Base-by-base conservation (phyloP, 768 basidiomycete genomes). In the Crassisporium funariophilum region DNA sequence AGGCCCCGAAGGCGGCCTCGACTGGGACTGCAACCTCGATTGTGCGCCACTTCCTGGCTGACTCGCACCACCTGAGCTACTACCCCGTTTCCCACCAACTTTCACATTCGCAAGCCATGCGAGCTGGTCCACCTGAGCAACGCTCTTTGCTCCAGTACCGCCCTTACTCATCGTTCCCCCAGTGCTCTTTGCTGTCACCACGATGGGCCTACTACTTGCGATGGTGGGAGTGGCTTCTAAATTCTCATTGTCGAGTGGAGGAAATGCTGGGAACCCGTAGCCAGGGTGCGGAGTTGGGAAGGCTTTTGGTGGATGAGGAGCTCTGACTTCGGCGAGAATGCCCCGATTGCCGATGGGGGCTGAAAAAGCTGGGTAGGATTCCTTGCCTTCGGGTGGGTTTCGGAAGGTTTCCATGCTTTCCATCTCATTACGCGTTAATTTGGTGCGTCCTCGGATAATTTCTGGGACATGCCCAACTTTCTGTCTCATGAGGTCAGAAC, bases 51-150 rank as follows among this genome's bases (percentile, higher is more conserved):
- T 73, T 17, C 76, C 74, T 5, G 56, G 67, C 4, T 71, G 74
- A 48, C 81, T 82, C 10, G 75, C 74, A 3, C 72, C 72, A 12
- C 82, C 76, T 4, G 78, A 77, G 50, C 81, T 85, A 40, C 78
- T 79, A 6, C 81, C 79, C 41, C 79, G 64, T 53, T 63, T 64
- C 31, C 72, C 72, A 6, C 79, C 76, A n/a, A 86, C 82, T 51
- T 82, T 86, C 40, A 91, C 83, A 52, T 76, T 86, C 11, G 83
- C 76, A 41, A 91, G 59, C 90, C 91, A 92, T 2, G 79, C 74
- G 31, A 86, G 68, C 4, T 82, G 72, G 35, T 90, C 84, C 71
- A 91, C 79, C 35, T 73, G 69, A 10, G 75, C 69, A 11, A 65
- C 63, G 31, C 69, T 72, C 53, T 76, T 81, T 6, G 75, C 77